Conservation (phyloP, 805 yeast genomes). For the Barnettozyma sucrosica region DNA sequence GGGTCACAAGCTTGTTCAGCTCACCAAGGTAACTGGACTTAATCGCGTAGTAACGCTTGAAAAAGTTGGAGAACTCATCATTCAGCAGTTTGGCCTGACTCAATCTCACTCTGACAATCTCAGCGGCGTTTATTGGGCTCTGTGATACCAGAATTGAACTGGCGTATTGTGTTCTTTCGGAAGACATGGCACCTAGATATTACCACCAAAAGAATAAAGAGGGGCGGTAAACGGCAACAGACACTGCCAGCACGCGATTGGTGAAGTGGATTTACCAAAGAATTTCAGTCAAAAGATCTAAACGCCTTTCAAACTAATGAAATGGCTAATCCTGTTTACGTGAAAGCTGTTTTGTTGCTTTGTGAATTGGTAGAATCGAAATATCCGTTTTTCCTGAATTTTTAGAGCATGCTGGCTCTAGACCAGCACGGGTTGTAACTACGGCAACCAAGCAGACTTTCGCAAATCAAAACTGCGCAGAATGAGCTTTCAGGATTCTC, state of each 20-base stretch:
- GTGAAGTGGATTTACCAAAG: neutral
- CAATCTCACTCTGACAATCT: constrained; percentile 50
- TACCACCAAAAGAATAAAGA: neutral
- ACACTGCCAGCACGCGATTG: neutral
- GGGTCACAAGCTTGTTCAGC: constrained; percentile 17
- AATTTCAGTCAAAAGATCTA: constrained; percentile 2
- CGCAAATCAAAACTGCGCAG: neutral
- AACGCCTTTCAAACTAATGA: neutral
- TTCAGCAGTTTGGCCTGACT: constrained; percentile 50
- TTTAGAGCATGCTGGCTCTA: constrained; percentile 9
- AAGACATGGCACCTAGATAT: neutral
- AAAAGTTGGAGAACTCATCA: constrained; percentile 55
- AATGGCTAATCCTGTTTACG: neutral
- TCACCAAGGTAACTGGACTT: constrained; percentile 21
- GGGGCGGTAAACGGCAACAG: neutral
- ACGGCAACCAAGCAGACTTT: neutral
- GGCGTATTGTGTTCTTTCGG: constrained; percentile 33
- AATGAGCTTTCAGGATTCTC: neutral
- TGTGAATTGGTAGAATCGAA: neutral
- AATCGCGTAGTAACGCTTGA: constrained; percentile 36
- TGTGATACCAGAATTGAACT: constrained; percentile 37
- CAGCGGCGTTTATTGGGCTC: constrained; percentile 55
- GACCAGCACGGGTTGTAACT: neutral
- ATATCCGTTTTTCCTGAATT: constrained; percentile 6
- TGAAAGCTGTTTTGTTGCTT: neutral